Base-by-base conservation (phyloP, 2,329 filamentous ascomycete genomes). In the Xylaria digitata region DNA sequence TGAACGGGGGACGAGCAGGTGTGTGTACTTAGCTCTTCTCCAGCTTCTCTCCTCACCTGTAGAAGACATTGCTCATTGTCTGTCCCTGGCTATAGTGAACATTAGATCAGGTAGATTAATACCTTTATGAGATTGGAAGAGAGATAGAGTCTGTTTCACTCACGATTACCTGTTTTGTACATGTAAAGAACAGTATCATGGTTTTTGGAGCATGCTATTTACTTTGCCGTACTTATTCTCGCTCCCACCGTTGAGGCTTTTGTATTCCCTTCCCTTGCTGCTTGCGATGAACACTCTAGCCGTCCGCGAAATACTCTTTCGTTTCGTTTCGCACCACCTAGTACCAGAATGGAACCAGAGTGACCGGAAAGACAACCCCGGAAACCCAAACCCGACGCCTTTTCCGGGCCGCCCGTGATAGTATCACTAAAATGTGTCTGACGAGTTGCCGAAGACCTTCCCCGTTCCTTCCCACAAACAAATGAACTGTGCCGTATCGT, bases 341-440 rank as follows among this genome's bases (percentile, higher is more conserved):
- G 55, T 52, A 32, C 53, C 37, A 26, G n/a, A 46, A 52, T 30
- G 37, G 19, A 6, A 45, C 11, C 23, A 54, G 15, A 52, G 30
- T 37, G 19, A 43, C 30, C 46, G 15, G 23, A 8, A 19, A 59
- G 15, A 53, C n/a, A 19, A 60, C 19, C 48, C 37, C 19, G 40
- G 30, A 60, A 46, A 30, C 37, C 11, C 46, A 52, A 26, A 50
- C 54, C 52, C 9, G 43, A 66, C 59, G 58, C 66, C 66, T 50
- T 42, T 61, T 6, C 54, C 26, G 2, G 21, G n/a, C 21, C 34
- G 15, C 17, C 37, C 61, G 50, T 17, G 11, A 43, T 52, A 23
- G 21, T 61, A 52, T 67, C 48, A 48, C 9, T 40, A 19, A 53
- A 57, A 30, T 11, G 13, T 53, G 45, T 32, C 26, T 50, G 21